phyloP scores from a whole-genome alignment of 2,329 filamentous ascomycete genomes.

The Fusarium caatingaense region DNA sequence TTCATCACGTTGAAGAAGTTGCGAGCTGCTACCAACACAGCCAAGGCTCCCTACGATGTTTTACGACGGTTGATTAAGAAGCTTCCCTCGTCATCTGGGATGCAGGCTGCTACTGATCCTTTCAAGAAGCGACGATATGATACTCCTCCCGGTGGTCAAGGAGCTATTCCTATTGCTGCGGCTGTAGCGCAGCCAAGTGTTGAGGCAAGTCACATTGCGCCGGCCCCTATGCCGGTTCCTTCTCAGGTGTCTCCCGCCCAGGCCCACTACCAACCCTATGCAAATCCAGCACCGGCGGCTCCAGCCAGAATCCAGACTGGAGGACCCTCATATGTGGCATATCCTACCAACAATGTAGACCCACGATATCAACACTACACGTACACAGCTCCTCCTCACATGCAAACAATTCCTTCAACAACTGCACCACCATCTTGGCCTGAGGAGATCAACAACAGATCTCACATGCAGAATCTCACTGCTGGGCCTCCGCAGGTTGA shows the following conservation, averaged over 20 bases:
- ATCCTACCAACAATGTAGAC: background rate
- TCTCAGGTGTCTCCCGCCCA: background rate
- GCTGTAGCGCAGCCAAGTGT: background rate
- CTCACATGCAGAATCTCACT: background rate
- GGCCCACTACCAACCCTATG: background rate
- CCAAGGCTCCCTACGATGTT: slow-evolving; percentile 28
- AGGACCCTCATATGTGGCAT: background rate
- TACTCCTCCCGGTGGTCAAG: background rate
- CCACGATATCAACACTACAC: background rate
- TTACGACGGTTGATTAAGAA: slow-evolving; percentile 28
- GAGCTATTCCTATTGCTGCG: background rate
- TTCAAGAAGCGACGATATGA: slow-evolving; percentile 19
- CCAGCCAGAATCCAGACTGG: background rate
- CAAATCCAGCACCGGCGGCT: background rate
- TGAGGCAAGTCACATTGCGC: background rate
- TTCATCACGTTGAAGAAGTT: slow-evolving; percentile 24
- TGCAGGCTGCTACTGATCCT: background rate
- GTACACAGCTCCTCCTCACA: background rate
- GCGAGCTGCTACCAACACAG: slow-evolving; percentile 21
- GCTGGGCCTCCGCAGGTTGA: background rate
- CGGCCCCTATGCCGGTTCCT: background rate
- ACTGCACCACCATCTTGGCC: background rate
- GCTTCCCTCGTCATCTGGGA: slow-evolving; percentile 4
- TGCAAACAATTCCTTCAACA: background rate
- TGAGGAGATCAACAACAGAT: background rate